These are phyloP conservation scores for Talaromyces sp. DNA, from an alignment of 2,329 filamentous ascomycete genomes.

Conservation along the genomic window DNA sequence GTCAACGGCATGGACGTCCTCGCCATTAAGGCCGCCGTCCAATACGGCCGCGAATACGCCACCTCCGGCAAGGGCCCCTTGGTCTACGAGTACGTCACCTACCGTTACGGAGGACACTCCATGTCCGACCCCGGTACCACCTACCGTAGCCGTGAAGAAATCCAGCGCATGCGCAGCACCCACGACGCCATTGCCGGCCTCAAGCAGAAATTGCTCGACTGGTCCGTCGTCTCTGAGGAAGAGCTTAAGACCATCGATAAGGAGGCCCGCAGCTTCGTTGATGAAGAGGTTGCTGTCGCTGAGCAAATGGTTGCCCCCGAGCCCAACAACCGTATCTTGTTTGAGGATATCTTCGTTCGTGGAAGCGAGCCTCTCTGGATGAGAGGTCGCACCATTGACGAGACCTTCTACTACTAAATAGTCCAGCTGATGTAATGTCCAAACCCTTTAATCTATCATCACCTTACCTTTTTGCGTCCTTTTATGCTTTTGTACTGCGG, in stretches of 20 bases:
- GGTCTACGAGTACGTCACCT: conserved; percentile 98
- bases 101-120: conserved; percentile 98
- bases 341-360: conserved; percentile 91
- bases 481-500: not conserved
- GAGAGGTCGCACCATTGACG: conserved; percentile 81
- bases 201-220: conserved; percentile 97
- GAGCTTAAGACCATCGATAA: conserved; percentile 97
- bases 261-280: conserved; percentile 79
- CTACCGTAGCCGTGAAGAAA: conserved; percentile 98
- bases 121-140: conserved; percentile 99
- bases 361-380: conserved; percentile 86
- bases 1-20: conserved; percentile 99
- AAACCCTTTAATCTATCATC: not conserved
- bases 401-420: conserved; percentile 77
- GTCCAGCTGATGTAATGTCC: not conserved
- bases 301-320: conserved; percentile 85
- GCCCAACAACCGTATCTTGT: conserved; percentile 75
- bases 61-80: conserved; percentile 81
- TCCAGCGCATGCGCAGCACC: conserved; percentile 98
- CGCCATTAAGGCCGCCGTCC: conserved; percentile 91
- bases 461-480: not conserved
- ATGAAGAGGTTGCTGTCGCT: conserved; percentile 82
- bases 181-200: conserved; percentile 97
- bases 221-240: conserved; percentile 85
- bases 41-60: conserved; percentile 89